phyloP scores from a whole-genome alignment of 2,329 filamentous ascomycete genomes.

The Teratosphaeria pseudoeucalypti region DNA sequence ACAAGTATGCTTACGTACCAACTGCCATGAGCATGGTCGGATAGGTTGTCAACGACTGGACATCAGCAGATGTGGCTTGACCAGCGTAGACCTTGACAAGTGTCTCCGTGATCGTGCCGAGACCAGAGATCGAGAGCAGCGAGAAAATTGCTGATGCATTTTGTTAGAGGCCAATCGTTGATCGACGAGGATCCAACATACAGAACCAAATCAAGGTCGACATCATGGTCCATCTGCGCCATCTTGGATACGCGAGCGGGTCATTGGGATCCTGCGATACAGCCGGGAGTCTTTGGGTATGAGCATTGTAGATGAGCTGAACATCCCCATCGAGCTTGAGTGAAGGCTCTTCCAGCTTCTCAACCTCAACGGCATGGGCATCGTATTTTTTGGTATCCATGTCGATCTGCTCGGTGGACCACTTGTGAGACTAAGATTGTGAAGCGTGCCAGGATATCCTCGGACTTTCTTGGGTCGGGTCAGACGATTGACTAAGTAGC shows the following conservation, averaged over 20 bases:
- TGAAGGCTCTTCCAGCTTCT: neutral
- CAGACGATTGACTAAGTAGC: neutral
- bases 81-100: neutral
- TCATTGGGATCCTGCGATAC: neutral
- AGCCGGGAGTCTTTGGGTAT: neutral
- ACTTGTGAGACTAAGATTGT: neutral
- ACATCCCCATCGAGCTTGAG: neutral
- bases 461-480: neutral
- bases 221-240: constrained; percentile 1
- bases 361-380: neutral
- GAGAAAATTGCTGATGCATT: neutral
- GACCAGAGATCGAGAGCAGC: neutral
- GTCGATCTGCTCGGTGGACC: neutral
- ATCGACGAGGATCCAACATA: neutral
- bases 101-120: neutral
- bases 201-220: neutral
- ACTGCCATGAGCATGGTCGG: constrained; percentile 1
- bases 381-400: neutral
- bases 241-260: neutral
- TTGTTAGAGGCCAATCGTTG: neutral
- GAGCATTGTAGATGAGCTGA: neutral
- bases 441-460: neutral
- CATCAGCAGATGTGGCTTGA: neutral
- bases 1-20: neutral
- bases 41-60: neutral